These are phyloP conservation scores for Stropharia rugosoannulata DNA, from an alignment of 768 basidiomycete genomes.

Conservation along the genomic window DNA sequence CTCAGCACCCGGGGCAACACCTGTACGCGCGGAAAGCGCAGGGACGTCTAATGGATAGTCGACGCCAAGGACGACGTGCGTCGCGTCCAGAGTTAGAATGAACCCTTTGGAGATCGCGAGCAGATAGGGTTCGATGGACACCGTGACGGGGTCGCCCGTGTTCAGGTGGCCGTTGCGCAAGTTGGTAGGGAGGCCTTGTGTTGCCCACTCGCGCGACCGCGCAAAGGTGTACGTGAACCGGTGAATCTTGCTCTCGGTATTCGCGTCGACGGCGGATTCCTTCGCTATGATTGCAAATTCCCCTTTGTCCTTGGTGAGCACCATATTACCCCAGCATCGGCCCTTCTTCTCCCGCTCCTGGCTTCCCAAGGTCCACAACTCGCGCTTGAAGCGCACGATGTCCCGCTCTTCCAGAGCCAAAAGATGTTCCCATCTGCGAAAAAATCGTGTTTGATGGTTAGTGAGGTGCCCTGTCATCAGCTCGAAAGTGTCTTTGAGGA, in stretches of 20 bases:
- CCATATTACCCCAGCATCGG: slow-evolving; percentile 83
- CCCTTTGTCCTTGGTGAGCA: slow-evolving; percentile 42
- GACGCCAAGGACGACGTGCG: slow-evolving; percentile 71
- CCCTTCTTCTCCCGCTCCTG: slow-evolving; percentile 78
- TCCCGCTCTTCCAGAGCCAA: slow-evolving; percentile 88
- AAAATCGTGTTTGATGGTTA: slow-evolving; percentile 66
- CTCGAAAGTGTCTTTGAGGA: slow-evolving; percentile 67
- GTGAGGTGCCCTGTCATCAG: slow-evolving; percentile 83
- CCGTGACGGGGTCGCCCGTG: slow-evolving; percentile 77
- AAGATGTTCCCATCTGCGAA: slow-evolving; percentile 87
- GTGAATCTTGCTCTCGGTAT: slow-evolving; percentile 61
- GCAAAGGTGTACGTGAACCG: slow-evolving; percentile 77
- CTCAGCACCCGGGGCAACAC: slow-evolving; percentile 12
- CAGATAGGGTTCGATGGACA: slow-evolving; percentile 88
- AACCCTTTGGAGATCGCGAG: slow-evolving; percentile 84
- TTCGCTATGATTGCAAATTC: slow-evolving; percentile 2
- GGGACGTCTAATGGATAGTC: slow-evolving; percentile 64
- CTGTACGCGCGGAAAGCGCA: slow-evolving; percentile 9
- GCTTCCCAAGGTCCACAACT: slow-evolving; percentile 91
- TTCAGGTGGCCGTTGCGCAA: slow-evolving; percentile 80
- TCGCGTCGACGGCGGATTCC: slow-evolving; percentile 11
- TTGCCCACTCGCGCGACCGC: slow-evolving; percentile 23
- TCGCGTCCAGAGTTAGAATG: slow-evolving; percentile 67
- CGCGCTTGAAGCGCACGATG: slow-evolving; percentile 77
- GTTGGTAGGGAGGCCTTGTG: slow-evolving; percentile 5